Evolutionary conservation across 495 filamentous ascomycete genomes (phyloP), one percentile per base, ranked within the genome.

Genomic region (Xylaria nigripes): DNA sequence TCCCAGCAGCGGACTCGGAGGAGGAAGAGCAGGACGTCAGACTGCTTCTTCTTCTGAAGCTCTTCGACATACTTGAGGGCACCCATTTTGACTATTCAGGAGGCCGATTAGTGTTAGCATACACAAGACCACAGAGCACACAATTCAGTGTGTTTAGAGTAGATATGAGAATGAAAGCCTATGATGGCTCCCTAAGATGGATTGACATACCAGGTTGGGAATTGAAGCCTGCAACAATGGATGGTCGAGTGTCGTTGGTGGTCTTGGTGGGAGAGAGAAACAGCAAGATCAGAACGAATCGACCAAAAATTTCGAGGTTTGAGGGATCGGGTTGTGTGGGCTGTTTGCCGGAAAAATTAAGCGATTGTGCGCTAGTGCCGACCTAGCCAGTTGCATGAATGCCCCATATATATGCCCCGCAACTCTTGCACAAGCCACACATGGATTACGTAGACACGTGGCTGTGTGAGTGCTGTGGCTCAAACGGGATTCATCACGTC

Each of bases 21-120:
- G 76, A 98, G 84, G 84, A 98, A 98, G 80, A 90, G 92, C 76
- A 96, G 85, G 62, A 97, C 86, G 77, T 98, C 93, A 70, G 88
- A 94, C 82, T 98, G 93, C 88, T 98, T 98, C 87, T 95, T 95
- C 88, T 97, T 97, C 72, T 94, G 88, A 73, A 98, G 85, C 83
- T 98, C 93, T 82, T 97, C 93, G 76, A 97, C 87, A 80, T 96
- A 96, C 79, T 96, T 96, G 75, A 93, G 86, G 77, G 89, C 89
- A 80, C 89, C 89, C 89, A 93, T 91, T 77, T 73, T 77, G 70
- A 65, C 72, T 75, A 56, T 68, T 23, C 22, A 38, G 49, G 12
- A 29, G 19, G 34, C 32, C 19, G 27, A 47, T 6, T 6, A 21
- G 38, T 30, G 59, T 67, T 56, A 69, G 66, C 54, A 40, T n/a